Evolutionary conservation across 1,284 basidiomycete genomes (phyloP).

Genomic region (Heterobasidion irregulare): DNA sequence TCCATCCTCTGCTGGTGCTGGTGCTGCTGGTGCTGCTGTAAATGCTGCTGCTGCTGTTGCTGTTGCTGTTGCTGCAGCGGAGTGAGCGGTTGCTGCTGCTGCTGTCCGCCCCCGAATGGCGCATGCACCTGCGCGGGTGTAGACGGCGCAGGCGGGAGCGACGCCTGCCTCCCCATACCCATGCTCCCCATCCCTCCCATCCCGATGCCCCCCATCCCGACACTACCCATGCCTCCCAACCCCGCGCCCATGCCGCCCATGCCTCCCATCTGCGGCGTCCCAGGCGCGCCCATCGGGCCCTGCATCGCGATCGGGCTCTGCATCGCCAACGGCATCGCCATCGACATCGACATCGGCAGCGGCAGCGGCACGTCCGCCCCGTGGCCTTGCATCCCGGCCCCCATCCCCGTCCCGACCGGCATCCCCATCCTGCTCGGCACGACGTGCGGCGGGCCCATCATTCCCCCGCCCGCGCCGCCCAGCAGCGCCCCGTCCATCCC

Average conservation of each 20-base stretch:
- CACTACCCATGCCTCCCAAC: not conserved
- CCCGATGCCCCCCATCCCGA: not conserved
- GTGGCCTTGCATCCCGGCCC: not conserved
- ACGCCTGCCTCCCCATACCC: not conserved
- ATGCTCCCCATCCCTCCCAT: not conserved
- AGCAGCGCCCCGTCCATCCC: constrained; percentile 11
- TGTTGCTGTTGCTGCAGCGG: not conserved
- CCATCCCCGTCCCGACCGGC: not conserved
- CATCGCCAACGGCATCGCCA: not conserved
- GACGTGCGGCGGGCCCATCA: not conserved
- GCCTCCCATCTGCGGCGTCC: not conserved
- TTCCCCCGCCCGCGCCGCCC: not conserved
- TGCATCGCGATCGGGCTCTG: not conserved
- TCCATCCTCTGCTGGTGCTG: not conserved
- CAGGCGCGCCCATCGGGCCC: not conserved
- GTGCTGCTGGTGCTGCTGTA: not conserved
- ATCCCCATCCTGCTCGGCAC: not conserved
- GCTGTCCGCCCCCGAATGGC: too few relatives aligned
- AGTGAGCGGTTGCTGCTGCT: not conserved
- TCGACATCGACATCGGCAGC: not conserved
- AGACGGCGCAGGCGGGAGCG: constrained; percentile 1
- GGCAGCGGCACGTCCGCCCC: not conserved
- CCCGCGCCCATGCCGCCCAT: not conserved
- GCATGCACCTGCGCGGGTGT: too few relatives aligned
- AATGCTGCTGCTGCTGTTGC: not conserved